Evolutionary conservation across 106 monocot species (phyloP).

Genomic region (Agapanthus africanus): DNA sequence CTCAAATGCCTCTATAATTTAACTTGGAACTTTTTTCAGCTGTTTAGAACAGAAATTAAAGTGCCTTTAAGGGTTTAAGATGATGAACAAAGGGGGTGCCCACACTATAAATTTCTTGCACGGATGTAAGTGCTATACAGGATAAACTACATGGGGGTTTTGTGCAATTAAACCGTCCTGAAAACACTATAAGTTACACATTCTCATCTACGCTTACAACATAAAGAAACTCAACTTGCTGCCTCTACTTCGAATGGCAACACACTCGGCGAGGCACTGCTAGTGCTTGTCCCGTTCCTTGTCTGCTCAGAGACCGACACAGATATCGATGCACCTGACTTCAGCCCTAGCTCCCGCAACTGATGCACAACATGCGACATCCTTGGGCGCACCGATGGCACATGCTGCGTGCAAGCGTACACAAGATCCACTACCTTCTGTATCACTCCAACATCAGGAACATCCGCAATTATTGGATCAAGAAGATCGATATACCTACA

Average conservation of each 20-base stretch:
- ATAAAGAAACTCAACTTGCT: conserved; percentile 24
- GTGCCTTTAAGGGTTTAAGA: too few species aligned
- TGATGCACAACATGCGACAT: conserved; percentile 99
- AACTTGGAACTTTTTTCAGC: too few species aligned
- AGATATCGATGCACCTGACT: conserved; percentile 14
- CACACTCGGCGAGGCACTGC: conserved; percentile 50
- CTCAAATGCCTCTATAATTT: too few species aligned
- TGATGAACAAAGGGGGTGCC: too few species aligned
- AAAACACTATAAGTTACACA: too few species aligned
- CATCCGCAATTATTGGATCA: conserved; percentile 65
- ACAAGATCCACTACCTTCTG: conserved; percentile 95
- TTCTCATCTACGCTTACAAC: too few species aligned
- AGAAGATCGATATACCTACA: conserved; percentile 75
- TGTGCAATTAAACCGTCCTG: too few species aligned
- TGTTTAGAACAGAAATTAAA: too few species aligned
- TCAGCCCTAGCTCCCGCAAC: conserved; percentile 65
- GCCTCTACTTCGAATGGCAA: conserved; percentile 47
- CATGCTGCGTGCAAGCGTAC: conserved; percentile 93
- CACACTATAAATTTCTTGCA: too few species aligned
- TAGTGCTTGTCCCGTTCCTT: conserved; percentile 47
- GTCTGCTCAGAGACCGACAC: conserved; percentile 19
- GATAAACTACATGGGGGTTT: too few species aligned
- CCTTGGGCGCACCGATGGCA: conserved; percentile 89
- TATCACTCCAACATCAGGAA: conserved; percentile 59
- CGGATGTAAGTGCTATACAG: too few species aligned